Evolutionary conservation across 768 basidiomycete genomes (phyloP).

Genomic region (Trametes coccinea): DNA sequence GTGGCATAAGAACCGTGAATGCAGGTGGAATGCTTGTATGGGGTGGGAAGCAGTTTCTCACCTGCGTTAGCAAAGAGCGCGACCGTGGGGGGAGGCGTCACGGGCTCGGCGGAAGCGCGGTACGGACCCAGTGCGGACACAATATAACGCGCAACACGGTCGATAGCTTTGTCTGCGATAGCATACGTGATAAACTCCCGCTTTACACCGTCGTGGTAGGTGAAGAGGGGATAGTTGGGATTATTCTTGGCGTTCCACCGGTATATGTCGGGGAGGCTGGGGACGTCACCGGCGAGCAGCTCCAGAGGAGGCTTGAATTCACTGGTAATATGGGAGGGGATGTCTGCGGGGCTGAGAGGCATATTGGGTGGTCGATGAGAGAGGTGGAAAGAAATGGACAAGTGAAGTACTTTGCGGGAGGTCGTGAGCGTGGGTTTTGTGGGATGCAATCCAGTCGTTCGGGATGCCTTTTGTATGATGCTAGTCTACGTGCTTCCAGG

Average conservation of each 20-base stretch:
- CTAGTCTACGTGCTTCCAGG: background rate
- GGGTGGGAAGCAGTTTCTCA: background rate
- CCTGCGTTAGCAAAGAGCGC: conserved; percentile 27
- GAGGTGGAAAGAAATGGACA: background rate
- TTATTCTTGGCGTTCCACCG: conserved; percentile 37
- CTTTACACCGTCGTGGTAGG: conserved; percentile 26
- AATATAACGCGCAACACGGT: conserved; percentile 27
- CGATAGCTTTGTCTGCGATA: conserved; percentile 29
- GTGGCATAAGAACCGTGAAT: no score
- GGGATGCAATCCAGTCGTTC: background rate
- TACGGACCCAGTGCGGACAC: background rate
- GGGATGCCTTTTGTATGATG: background rate
- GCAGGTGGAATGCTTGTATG: no score
- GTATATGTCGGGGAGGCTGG: conserved; percentile 36
- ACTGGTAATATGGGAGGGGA: conserved; percentile 10
- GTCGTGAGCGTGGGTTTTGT: conserved; percentile 1
- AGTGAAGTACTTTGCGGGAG: background rate
- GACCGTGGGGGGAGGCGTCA: conserved; percentile 23
- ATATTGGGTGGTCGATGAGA: background rate
- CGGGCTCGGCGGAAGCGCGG: background rate
- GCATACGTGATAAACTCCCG: conserved; percentile 25
- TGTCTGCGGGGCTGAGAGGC: conserved; percentile 10
- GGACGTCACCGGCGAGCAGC: background rate
- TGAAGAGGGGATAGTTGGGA: conserved; percentile 37
- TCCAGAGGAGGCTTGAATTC: conserved; percentile 8